Conservation (phyloP, 768 basidiomycete species). For the Hygrocybe punicea region DNA sequence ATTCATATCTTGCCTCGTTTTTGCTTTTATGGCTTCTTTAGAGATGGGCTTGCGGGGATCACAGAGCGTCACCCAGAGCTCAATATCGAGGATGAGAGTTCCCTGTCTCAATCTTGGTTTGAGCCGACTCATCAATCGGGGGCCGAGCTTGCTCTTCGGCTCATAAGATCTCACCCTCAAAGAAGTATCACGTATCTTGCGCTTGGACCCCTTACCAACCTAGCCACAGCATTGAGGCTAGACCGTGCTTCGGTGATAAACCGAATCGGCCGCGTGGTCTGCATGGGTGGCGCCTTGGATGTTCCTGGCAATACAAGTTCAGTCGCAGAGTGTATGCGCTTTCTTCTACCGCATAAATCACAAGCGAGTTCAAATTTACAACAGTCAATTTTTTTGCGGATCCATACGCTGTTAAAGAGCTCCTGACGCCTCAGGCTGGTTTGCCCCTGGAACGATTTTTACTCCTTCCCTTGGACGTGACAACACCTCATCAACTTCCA, state of each 20-base stretch:
- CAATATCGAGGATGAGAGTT: constrained; percentile 26
- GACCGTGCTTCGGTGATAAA: constrained; percentile 52
- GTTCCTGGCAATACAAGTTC: constrained; percentile 85
- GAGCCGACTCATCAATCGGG: constrained; percentile 45
- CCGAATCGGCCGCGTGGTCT: constrained; percentile 70
- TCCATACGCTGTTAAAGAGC: constrained; percentile 73
- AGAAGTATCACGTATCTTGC: constrained; percentile 66
- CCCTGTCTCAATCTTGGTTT: constrained; percentile 43
- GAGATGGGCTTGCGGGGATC: constrained; percentile 69
- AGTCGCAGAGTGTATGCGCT: constrained; percentile 71
- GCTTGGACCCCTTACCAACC: constrained; percentile 76
- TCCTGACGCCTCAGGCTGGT: constrained; percentile 48
- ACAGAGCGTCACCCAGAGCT: constrained; percentile 64
- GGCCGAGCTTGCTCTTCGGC: constrained; percentile 51
- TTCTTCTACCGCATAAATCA: constrained; percentile 5
- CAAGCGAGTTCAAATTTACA: not conserved
- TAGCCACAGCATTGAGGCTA: constrained; percentile 60
- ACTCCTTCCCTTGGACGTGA: constrained; percentile 77
- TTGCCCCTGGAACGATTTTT: constrained; percentile 66
- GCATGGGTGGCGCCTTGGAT: constrained; percentile 93
- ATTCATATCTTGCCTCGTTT: not conserved
- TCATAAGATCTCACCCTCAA: constrained; percentile 50
- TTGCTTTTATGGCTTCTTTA: constrained; percentile 24
- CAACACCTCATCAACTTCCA: constrained; percentile 72
- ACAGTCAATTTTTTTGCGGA: constrained; percentile 86